Evolutionary conservation across 352 stramenopile genomes (phyloP).

Genomic region (Pythium pyrilobum): DNA sequence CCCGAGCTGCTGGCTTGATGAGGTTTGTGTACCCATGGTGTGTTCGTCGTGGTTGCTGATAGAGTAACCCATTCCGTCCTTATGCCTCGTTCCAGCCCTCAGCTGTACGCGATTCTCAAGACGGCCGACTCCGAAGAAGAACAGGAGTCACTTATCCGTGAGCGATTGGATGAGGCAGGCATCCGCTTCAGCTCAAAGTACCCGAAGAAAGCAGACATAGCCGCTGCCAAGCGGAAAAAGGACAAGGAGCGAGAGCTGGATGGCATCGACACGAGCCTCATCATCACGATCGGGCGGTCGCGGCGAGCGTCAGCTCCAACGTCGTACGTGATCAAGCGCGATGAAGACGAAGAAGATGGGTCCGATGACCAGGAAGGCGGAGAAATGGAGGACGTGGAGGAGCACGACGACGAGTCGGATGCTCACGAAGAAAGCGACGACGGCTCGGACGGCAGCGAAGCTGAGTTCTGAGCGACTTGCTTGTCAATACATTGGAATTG

Average conservation of each 20-base stretch:
- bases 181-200: slow-evolving; percentile 57
- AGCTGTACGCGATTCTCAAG: slow-evolving; percentile 58
- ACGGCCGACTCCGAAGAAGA: slow-evolving; percentile 29
- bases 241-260: slow-evolving; percentile 70
- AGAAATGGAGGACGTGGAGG: slow-evolving; percentile 1
- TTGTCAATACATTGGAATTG: background rate
- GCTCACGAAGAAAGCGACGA: slow-evolving; percentile 21
- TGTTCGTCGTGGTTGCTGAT: background rate
- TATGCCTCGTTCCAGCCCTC: slow-evolving; percentile 32
- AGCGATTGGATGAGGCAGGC: slow-evolving; percentile 36
- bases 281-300: slow-evolving; percentile 37
- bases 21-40: slow-evolving; percentile 32
- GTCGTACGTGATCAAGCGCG: slow-evolving; percentile 2
- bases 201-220: slow-evolving; percentile 60
- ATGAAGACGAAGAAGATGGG: slow-evolving; percentile 9
- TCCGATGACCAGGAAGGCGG: slow-evolving; percentile 4
- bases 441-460: slow-evolving; percentile 29
- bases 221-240: slow-evolving; percentile 59
- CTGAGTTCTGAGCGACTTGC: slow-evolving; percentile 24
- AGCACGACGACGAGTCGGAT: slow-evolving; percentile 23
- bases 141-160: slow-evolving; percentile 52
- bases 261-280: slow-evolving; percentile 77
- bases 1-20: slow-evolving; percentile 54
- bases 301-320: slow-evolving; percentile 10
- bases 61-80: background rate